Evolutionary conservation across 2,329 filamentous ascomycete species (phyloP), one percentile per base, ranked within the genome.

Genomic region (Tolypocladium album): DNA sequence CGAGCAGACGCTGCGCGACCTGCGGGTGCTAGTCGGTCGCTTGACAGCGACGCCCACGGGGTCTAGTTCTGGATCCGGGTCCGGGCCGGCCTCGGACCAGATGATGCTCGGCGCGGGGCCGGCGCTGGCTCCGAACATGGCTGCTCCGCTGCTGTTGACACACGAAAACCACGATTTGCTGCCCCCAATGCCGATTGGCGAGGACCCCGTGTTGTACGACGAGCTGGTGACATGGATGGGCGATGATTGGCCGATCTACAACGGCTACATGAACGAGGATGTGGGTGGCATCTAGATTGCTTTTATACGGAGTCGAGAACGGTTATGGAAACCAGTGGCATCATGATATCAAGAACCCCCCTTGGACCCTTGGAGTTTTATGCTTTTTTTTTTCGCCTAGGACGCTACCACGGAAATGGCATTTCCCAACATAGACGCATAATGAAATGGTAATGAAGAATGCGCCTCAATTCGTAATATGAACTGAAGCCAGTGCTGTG

Each of bases 181-280:
- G 43, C 68, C 67, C 24, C 65, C 64, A 2, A 67, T 70, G 60
- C 66, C 69, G 52, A 64, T 72, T 27, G 70, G 69, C 11, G 66
- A 72, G 50, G 66, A 68, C 11, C 68, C 69, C 52, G 66, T 66
- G n/a, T 40, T 75, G 34, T 74, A 73, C 52, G 67, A 72, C 38
- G 73, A 75, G 60, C 60, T 76, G 45, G 64, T 72, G 50, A 70
- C 70, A 1, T 75, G 74, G 73, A 73, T 75, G 61, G 72, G 74
- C 39, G 69, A 70, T 52, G 71, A 73, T 40, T 74, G 72, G 72
- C 66, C 69, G 34, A 61, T 68, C 39, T 68, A 70, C 50, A 67
- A 66, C 42, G 64, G 65, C 8, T 68, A 69, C 60, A 61, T 71
- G 40, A 40, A 56, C 55, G 55, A 56, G 38, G 27, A 52, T 15